Conservation (phyloP, 495 filamentous ascomycete genomes). For the Neurospora tetrasperma region DNA sequence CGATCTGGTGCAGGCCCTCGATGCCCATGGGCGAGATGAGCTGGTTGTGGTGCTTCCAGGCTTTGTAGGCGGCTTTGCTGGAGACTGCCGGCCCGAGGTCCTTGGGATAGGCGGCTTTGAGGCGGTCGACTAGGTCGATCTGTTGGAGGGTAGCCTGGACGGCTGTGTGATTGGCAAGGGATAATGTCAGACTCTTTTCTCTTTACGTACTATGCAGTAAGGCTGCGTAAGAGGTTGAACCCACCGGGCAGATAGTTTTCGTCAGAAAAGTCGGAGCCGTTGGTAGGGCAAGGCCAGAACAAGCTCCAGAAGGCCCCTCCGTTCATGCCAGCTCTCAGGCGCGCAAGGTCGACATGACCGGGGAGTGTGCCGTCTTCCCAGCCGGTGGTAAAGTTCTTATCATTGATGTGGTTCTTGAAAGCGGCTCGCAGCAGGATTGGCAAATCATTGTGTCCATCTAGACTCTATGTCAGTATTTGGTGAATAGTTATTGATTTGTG, state of each 20-base stretch:
- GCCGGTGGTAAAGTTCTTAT: slow-evolving; percentile 54
- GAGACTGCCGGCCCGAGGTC: slow-evolving; percentile 52
- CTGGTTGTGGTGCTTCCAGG: slow-evolving; percentile 45
- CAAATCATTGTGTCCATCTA: slow-evolving; percentile 91
- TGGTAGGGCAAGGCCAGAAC: slow-evolving; percentile 64
- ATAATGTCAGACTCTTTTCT: background rate
- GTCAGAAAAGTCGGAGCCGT: slow-evolving; percentile 61
- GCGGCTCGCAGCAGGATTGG: slow-evolving; percentile 57
- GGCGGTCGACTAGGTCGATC: slow-evolving; percentile 67
- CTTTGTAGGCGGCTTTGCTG: slow-evolving; percentile 45
- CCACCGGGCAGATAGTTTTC: slow-evolving; percentile 49
- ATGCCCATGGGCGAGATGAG: slow-evolving; percentile 64
- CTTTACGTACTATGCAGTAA: background rate
- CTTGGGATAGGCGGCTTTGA: slow-evolving; percentile 56
- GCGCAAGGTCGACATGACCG: slow-evolving; percentile 71
- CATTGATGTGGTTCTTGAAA: slow-evolving; percentile 72
- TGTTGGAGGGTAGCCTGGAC: slow-evolving; percentile 70
- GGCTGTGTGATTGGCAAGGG: slow-evolving; percentile 7
- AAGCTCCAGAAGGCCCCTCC: slow-evolving; percentile 91
- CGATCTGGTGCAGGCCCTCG: slow-evolving; percentile 92
- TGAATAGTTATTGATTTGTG: background rate
- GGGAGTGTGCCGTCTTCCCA: slow-evolving; percentile 57
- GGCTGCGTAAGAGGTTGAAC: background rate
- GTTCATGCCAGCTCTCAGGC: slow-evolving; percentile 45
- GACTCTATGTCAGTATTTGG: slow-evolving; percentile 3